These are phyloP conservation scores for Alternaria ventricosa DNA, from an alignment of 2,329 filamentous ascomycete species.

Conservation along the genomic window DNA sequence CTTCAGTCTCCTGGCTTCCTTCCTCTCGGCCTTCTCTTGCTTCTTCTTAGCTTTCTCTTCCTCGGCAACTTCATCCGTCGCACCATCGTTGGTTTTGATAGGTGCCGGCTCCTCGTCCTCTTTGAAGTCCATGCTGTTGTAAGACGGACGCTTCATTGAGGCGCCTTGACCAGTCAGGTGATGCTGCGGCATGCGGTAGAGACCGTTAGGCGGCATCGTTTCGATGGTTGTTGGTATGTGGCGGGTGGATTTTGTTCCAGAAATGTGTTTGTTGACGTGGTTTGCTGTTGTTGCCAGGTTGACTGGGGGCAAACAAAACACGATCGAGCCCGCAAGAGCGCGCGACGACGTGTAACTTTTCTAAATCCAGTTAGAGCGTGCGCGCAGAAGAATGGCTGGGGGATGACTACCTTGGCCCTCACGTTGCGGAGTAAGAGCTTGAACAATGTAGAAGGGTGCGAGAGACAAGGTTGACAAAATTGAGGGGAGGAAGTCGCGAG, in stretches of 20 bases:
- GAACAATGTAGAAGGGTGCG: background rate
- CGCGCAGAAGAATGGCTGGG: background rate
- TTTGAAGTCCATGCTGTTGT: constrained; percentile 33
- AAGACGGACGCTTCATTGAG: constrained; percentile 11
- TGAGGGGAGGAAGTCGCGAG: background rate
- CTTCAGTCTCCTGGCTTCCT: constrained; percentile 7
- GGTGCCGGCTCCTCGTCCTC: constrained; percentile 2
- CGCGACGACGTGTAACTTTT: background rate
- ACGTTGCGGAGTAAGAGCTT: background rate
- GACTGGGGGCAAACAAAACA: background rate
- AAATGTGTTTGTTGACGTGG: background rate
- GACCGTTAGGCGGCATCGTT: constrained; percentile 29
- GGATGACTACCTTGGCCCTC: background rate
- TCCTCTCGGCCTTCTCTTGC: constrained; percentile 10
- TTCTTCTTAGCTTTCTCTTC: background rate
- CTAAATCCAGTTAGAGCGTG: background rate
- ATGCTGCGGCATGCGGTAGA: constrained; percentile 33
- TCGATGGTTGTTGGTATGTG: background rate
- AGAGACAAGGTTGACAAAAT: background rate
- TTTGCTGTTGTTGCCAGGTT: background rate
- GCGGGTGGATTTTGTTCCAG: background rate
- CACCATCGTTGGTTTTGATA: background rate
- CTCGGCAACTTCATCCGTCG: background rate
- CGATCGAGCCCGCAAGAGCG: background rate
- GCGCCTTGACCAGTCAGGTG: constrained; percentile 19